phyloP scores from a whole-genome alignment of 495 filamentous ascomycete genomes.

The Lophiostoma macrostomum region DNA sequence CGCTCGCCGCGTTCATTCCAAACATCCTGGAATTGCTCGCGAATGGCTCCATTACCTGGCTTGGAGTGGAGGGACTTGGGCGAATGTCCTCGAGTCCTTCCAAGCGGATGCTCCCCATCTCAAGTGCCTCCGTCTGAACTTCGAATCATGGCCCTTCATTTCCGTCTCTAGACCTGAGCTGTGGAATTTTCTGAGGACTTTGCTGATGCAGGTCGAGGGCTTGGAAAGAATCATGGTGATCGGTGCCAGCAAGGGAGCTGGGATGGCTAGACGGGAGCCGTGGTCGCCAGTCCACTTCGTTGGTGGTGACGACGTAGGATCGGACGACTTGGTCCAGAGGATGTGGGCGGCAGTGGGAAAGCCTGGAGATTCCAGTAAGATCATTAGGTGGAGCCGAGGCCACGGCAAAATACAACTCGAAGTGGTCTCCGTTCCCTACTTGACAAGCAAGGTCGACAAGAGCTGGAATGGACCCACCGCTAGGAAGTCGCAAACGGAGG shows the following conservation, averaged over 20 bases:
- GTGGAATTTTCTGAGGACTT: slow-evolving; percentile 21
- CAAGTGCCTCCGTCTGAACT: slow-evolving; percentile 23
- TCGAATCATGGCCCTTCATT: slow-evolving; percentile 21
- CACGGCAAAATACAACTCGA: slow-evolving; percentile 17
- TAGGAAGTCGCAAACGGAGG: background rate
- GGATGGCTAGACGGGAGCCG: slow-evolving; percentile 20
- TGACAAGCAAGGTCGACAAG: slow-evolving; percentile 7
- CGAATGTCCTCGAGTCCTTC: slow-evolving; percentile 16
- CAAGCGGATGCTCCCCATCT: slow-evolving; percentile 9
- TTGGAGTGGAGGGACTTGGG: slow-evolving; percentile 10
- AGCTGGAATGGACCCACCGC: background rate
- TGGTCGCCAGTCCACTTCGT: slow-evolving; percentile 30
- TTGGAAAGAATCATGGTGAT: slow-evolving; percentile 23
- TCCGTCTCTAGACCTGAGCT: slow-evolving; percentile 17
- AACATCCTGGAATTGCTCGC: slow-evolving; percentile 6
- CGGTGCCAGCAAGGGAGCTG: slow-evolving; percentile 13
- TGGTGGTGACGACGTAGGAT: slow-evolving; percentile 24
- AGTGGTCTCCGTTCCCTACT: slow-evolving; percentile 12
- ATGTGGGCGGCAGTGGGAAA: slow-evolving; percentile 21
- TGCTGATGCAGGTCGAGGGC: slow-evolving; percentile 13
- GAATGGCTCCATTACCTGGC: slow-evolving; percentile 29
- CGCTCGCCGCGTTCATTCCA: slow-evolving; percentile 11
- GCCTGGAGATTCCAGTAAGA: slow-evolving; percentile 4
- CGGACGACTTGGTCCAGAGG: slow-evolving; percentile 17
- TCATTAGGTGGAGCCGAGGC: slow-evolving; percentile 22